These are phyloP conservation scores for Microcos paniculata DNA, from an alignment of 345 rosid genomes.

Conservation along the genomic window DNA sequence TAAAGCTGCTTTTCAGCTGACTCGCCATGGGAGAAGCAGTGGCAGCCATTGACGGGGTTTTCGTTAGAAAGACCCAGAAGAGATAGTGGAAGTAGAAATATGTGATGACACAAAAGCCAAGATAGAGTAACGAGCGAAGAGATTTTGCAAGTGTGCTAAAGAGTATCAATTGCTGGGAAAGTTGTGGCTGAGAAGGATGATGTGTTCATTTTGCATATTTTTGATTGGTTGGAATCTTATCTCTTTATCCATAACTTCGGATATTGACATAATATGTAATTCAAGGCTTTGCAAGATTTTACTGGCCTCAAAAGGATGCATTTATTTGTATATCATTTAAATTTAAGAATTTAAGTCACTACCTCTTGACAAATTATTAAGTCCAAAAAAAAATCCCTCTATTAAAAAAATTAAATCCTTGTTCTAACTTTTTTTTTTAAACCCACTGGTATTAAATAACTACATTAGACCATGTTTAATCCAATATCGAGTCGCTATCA, in stretches of 20 bases:
- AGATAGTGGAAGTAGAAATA: not conserved
- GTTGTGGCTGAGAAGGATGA: constrained; percentile 33
- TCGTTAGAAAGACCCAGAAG: constrained; percentile 17
- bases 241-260: constrained; percentile 35
- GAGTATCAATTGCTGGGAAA: constrained; percentile 23
- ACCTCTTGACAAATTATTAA: too few species aligned
- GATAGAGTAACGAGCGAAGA: not conserved
- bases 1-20: constrained; percentile 75
- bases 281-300: too few species aligned
- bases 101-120: not conserved
- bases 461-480: too few species aligned
- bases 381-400: too few species aligned
- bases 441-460: too few species aligned
- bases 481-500: too few species aligned
- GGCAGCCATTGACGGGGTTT: constrained; percentile 40
- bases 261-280: not conserved
- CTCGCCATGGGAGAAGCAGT: constrained; percentile 87
- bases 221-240: constrained; percentile 44
- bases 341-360: too few species aligned
- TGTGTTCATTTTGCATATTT: constrained; percentile 22
- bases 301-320: too few species aligned
- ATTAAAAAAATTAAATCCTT: too few species aligned
- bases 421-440: too few species aligned
- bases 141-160: not conserved
- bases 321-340: too few species aligned